These are phyloP conservation scores for Huiozyma naganishii DNA, from an alignment of 805 yeast genomes.

Conservation along the genomic window DNA sequence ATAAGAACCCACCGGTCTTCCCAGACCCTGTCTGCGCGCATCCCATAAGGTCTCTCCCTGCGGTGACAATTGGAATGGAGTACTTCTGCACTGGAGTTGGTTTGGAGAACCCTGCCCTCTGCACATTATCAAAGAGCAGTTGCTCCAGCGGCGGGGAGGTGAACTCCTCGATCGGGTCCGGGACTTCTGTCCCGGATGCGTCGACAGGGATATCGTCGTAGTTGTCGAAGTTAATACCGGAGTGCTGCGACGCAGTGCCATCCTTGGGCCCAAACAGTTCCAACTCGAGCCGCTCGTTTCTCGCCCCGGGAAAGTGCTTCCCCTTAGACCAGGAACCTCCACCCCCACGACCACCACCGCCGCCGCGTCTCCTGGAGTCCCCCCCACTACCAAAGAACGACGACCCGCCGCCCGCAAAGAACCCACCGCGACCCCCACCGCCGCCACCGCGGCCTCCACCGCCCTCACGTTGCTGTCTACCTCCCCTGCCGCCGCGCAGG, in stretches of 20 bases:
- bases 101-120: constrained; percentile 74
- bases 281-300: constrained; percentile 55
- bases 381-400: not conserved
- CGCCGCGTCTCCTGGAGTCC: not conserved
- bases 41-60: constrained; percentile 85
- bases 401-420: not conserved
- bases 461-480: not conserved
- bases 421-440: constrained; percentile 27
- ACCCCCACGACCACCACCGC: constrained; percentile 1
- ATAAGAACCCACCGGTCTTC: constrained; percentile 97
- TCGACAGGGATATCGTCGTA: constrained; percentile 97
- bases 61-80: constrained; percentile 82
- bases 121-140: constrained; percentile 76
- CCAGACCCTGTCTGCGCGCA: constrained; percentile 98
- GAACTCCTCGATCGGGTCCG: constrained; percentile 79
- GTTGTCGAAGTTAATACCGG: constrained; percentile 96
- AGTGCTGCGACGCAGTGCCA: constrained; percentile 48
- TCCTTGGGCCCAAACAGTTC: constrained; percentile 77
- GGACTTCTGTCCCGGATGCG: constrained; percentile 87
- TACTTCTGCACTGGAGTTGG: constrained; percentile 95
- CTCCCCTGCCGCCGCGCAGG: too few relatives aligned
- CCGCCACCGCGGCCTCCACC: constrained; percentile 4
- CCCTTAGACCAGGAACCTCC: constrained; percentile 76
- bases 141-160: constrained; percentile 84
- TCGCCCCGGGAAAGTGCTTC: constrained; percentile 70